A percentile compares a stretch with the other conserved stretches of the same genome.
phyloP scores from a whole-genome alignment of 106 monocot genomes.

The Dendrobium catenatum region DNA sequence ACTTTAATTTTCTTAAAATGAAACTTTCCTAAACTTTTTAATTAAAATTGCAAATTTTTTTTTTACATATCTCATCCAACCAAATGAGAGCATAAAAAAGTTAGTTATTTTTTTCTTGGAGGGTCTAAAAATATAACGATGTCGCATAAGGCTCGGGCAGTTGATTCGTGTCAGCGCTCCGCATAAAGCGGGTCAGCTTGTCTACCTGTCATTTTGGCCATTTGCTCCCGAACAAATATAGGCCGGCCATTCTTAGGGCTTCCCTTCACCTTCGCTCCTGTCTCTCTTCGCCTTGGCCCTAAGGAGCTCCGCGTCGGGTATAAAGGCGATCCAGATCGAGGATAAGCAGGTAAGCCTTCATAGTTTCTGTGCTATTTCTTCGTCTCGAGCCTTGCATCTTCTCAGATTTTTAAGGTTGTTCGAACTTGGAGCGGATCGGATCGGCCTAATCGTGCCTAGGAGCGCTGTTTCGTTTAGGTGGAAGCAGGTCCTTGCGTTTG shows the following conservation, averaged over 20 bases:
- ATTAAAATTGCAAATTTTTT: too few relatives aligned
- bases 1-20: too few relatives aligned
- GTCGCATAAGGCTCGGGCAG: neutral
- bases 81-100: too few relatives aligned
- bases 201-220: neutral
- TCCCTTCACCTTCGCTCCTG: neutral
- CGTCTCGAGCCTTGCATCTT: neutral
- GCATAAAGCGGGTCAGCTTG: neutral
- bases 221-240: neutral
- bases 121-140: too few relatives aligned
- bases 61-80: too few relatives aligned
- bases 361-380: neutral
- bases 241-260: conserved; percentile 2
- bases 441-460: neutral
- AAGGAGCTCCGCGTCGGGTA: neutral
- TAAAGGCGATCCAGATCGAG: neutral
- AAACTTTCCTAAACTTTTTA: too few relatives aligned
- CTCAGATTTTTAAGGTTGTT: neutral
- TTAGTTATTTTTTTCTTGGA: too few relatives aligned
- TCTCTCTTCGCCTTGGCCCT: neutral
- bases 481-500: neutral
- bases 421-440: neutral
- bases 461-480: too few relatives aligned
- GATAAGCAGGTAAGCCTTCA: neutral
- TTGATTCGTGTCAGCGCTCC: neutral